Conservation (phyloP, 768 basidiomycete species). For the Sistotremastrum niveocremeum region DNA sequence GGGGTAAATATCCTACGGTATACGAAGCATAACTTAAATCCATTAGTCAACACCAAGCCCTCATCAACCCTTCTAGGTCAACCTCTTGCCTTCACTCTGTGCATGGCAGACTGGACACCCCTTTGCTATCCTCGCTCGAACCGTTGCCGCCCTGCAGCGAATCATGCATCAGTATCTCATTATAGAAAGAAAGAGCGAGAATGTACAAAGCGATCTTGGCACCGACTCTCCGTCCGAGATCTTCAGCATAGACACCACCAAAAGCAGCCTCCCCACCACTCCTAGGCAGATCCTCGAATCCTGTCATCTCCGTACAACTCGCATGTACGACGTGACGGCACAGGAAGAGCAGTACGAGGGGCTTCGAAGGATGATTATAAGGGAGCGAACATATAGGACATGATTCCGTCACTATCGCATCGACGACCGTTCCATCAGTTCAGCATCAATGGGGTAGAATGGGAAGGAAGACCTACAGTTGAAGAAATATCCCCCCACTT, state of each 20-base stretch:
- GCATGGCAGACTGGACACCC: conserved; percentile 73
- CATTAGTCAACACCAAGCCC: too few relatives aligned
- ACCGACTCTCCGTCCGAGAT: conserved; percentile 31
- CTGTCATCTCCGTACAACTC: conserved; percentile 42
- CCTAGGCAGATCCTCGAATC: conserved; percentile 43
- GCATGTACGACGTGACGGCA: conserved; percentile 86
- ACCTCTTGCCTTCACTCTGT: conserved; percentile 34
- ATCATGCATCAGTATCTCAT: conserved; percentile 5
- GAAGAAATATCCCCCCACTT: conserved; percentile 69
- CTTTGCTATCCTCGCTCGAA: conserved; percentile 46
- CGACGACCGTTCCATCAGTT: too few relatives aligned
- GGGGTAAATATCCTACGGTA: too few relatives aligned
- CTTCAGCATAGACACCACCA: conserved; percentile 29
- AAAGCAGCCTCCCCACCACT: conserved; percentile 42
- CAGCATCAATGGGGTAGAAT: not conserved
- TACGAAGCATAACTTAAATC: too few relatives aligned
- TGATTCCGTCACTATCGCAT: conserved; percentile 41
- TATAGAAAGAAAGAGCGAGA: not conserved
- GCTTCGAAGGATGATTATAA: conserved; percentile 43
- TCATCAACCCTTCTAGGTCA: too few relatives aligned
- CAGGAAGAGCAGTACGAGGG: conserved; percentile 62
- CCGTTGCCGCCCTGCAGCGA: conserved; percentile 46
- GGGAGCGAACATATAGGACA: conserved; percentile 59
- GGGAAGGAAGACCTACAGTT: conserved; percentile 36
- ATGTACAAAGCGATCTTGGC: conserved; percentile 75